These are phyloP conservation scores for Golubevia pallescens DNA, from an alignment of 1,284 basidiomycete species.

Conservation along the genomic window DNA sequence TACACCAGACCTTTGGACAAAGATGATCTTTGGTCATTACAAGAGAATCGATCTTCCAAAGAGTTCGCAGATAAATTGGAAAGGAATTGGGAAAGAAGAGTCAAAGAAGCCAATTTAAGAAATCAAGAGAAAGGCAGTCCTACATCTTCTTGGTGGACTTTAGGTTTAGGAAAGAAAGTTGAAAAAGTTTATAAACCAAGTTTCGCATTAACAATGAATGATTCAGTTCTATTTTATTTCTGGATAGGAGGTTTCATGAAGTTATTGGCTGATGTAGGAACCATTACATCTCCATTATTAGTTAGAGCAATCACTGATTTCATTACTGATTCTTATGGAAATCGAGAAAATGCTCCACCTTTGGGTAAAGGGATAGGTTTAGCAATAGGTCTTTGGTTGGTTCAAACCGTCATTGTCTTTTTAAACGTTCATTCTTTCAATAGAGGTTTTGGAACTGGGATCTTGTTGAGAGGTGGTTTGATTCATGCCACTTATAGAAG, in stretches of 20 bases:
- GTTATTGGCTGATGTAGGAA: conserved; percentile 21
- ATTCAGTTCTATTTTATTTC: conserved; percentile 22
- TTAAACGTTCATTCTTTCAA: conserved; percentile 31
- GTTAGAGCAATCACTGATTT: conserved; percentile 26
- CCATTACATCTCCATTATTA: conserved; percentile 32
- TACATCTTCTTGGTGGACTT: too few species aligned
- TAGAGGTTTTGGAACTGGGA: conserved; percentile 21
- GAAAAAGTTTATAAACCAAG: conserved; percentile 15
- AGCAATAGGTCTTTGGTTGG: conserved; percentile 19
- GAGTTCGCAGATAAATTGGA: conserved; percentile 6
- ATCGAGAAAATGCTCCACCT: conserved; percentile 1
- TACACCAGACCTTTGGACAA: conserved; percentile 27
- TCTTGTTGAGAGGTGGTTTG: conserved; percentile 22
- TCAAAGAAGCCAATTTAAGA: too few species aligned
- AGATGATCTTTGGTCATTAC: conserved; percentile 25
- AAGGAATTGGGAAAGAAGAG: neutral
- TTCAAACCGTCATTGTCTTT: conserved; percentile 24
- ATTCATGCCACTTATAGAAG: conserved; percentile 27
- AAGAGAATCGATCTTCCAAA: neutral
- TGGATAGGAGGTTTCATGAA: conserved; percentile 29
- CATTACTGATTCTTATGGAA: conserved; percentile 8
- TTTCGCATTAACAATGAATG: conserved; percentile 24
- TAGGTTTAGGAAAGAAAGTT: neutral
- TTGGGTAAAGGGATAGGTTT: conserved; percentile 23
- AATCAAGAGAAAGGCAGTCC: too few species aligned